These are phyloP conservation scores for Phytophthora podocarpi DNA, from an alignment of 352 stramenopile genomes.

Conservation along the genomic window DNA sequence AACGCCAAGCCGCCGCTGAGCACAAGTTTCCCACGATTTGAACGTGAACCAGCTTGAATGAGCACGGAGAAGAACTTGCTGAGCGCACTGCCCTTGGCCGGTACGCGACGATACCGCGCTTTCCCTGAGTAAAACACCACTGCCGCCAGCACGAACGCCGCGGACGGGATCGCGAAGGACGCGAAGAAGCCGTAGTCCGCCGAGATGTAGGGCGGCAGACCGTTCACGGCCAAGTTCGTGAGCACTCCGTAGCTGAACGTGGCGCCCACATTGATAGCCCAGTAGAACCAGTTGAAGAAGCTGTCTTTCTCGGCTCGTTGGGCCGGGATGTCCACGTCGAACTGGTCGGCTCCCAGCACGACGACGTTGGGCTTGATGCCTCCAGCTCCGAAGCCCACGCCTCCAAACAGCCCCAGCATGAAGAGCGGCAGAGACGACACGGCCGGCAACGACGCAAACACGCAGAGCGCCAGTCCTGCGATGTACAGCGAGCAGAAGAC, in stretches of 20 bases:
- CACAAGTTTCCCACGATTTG: slow-evolving; percentile 67
- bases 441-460: slow-evolving; percentile 57
- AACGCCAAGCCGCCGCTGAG: slow-evolving; percentile 78
- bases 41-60: slow-evolving; percentile 59
- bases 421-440: slow-evolving; percentile 75
- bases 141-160: slow-evolving; percentile 81
- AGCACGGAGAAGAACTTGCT: slow-evolving; percentile 76
- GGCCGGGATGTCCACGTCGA: slow-evolving; percentile 69
- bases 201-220: slow-evolving; percentile 82
- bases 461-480: slow-evolving; percentile 66
- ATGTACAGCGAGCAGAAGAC: slow-evolving; percentile 81
- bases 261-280: slow-evolving; percentile 92
- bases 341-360: slow-evolving; percentile 81
- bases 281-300: slow-evolving; percentile 96
- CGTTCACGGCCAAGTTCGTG: slow-evolving; percentile 91
- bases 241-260: slow-evolving; percentile 92
- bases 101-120: slow-evolving; percentile 63
- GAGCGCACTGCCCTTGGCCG: slow-evolving; percentile 80
- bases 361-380: slow-evolving; percentile 84
- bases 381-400: slow-evolving; percentile 69
- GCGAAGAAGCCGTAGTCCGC: slow-evolving; percentile 87
- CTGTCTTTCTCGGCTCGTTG: slow-evolving; percentile 84
- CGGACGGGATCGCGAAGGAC: slow-evolving; percentile 86
- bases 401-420: slow-evolving; percentile 84
- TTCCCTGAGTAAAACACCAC: slow-evolving; percentile 82